Base-by-base conservation (phyloP, 2,329 filamentous ascomycete species). In the Xylariaceae sp. region DNA sequence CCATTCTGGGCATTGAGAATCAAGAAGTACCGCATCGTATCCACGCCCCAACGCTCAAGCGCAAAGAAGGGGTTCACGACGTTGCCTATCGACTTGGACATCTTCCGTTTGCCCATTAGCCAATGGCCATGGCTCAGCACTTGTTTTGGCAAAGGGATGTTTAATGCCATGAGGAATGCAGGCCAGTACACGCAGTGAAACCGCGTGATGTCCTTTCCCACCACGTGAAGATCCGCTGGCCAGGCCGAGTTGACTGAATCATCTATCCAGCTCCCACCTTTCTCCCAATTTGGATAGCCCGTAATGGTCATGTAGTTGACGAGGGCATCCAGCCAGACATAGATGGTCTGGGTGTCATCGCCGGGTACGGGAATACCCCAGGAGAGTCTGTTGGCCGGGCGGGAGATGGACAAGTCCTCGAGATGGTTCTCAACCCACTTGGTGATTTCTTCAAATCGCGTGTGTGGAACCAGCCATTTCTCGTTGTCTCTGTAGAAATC, bases 131-230 rank as follows among this genome's bases (percentile, higher is more conserved):
- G 93, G 42, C 88, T 88, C 2, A 98, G 73, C 23, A 98, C 79
- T 52, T 83, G 82, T 60, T 83, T 85, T 1, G 93, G 89, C 1
- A 87, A 72, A 1, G 88, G 85, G 4, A 97, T 74, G 41, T 84
- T 83, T 12, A 96, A 73, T 2, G 93, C 92, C 77, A 98, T 85
- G 14, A 98, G 81, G 56, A 98, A 86, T 3, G 93, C 93, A 0
- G 93, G 93, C 93, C 94, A 98, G 73, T 98, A 98, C 38, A 98
- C 84, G 66, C 88, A 92, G 64, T 98, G 94, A 67, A 98, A 98
- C 16, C 90, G 85, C 46, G 95, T 75, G 54, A 98, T 98, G 64
- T 98, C 93, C 67, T 98, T 98, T 39, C 93, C 93, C 44, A 98
- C 85, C 21, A 98, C 82, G 37, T 98, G 93, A 16, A 93, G 77